Conservation (phyloP, 805 yeast genomes). For the Wickerhamomyces alni region DNA sequence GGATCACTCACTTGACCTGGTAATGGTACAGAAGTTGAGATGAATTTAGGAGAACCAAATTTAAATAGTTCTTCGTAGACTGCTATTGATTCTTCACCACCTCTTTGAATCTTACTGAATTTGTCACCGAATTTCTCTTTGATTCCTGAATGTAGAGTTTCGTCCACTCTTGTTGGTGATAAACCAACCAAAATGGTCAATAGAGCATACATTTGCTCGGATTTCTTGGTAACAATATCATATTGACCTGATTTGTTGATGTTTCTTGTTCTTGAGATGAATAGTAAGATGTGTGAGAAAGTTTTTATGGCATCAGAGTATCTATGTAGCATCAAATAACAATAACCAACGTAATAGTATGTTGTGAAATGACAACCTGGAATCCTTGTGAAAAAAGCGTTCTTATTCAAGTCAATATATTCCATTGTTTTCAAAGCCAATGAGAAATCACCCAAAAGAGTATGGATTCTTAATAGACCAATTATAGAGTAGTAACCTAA, state of each 20-base stretch:
- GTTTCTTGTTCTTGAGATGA: slow-evolving; percentile 40
- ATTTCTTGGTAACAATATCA: slow-evolving; percentile 39
- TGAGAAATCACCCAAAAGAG: slow-evolving; percentile 42
- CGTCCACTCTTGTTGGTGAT: slow-evolving; percentile 42
- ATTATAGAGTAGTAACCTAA: slow-evolving; percentile 43
- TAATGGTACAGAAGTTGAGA: slow-evolving; percentile 33
- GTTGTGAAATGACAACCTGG: slow-evolving; percentile 46
- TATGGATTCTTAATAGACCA: slow-evolving; percentile 44
- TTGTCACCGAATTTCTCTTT: slow-evolving; percentile 44
- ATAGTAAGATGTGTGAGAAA: slow-evolving; percentile 40
- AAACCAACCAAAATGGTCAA: slow-evolving; percentile 40
- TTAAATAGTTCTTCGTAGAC: slow-evolving; percentile 40
- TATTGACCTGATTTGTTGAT: slow-evolving; percentile 37
- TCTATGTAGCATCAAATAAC: slow-evolving; percentile 44
- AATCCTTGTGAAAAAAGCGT: slow-evolving; percentile 39
- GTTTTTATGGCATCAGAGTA: slow-evolving; percentile 45
- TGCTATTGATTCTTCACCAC: slow-evolving; percentile 34
- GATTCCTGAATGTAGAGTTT: slow-evolving; percentile 35
- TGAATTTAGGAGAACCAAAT: slow-evolving; percentile 44
- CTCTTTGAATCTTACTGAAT: slow-evolving; percentile 33
- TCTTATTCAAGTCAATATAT: slow-evolving; percentile 39
- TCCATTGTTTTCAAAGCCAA: slow-evolving; percentile 44
- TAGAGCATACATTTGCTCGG: slow-evolving; percentile 47
- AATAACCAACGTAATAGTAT: slow-evolving; percentile 45
- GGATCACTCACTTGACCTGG: slow-evolving; percentile 33